phyloP scores from a whole-genome alignment of 1,139 yeast species.

The Suhomyces terraborum region DNA sequence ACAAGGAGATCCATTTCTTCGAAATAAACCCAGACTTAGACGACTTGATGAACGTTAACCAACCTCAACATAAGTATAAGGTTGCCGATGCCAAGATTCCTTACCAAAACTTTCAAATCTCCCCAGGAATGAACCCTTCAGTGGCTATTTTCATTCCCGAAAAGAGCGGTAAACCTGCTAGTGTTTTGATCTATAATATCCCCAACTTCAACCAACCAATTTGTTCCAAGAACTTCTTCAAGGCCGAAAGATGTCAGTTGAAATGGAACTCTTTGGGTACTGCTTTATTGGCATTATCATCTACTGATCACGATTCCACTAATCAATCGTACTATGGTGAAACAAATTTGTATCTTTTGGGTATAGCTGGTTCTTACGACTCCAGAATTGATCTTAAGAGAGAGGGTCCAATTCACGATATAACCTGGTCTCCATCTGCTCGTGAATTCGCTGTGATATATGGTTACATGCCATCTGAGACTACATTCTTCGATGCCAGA shows the following conservation, averaged over 20 bases:
- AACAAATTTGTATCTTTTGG: conserved; percentile 85
- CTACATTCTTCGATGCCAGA: conserved; percentile 91
- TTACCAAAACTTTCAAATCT: conserved; percentile 58
- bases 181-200: conserved; percentile 77
- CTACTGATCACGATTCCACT: conserved; percentile 93
- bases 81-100: conserved; percentile 58
- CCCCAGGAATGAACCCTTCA: conserved; percentile 92
- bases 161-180: conserved; percentile 81
- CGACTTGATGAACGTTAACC: conserved; percentile 36
- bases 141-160: conserved; percentile 92
- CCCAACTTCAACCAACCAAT: conserved; percentile 78
- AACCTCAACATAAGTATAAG: conserved; percentile 63
- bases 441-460: conserved; percentile 96
- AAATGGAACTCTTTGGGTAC: conserved; percentile 96
- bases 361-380: conserved; percentile 90
- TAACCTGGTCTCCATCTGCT: conserved; percentile 96
- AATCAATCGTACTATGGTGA: conserved; percentile 97
- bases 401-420: conserved; percentile 97
- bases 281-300: conserved; percentile 87
- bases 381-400: conserved; percentile 83
- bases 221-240: conserved; percentile 86
- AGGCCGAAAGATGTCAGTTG: conserved; percentile 90
- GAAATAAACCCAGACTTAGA: conserved; percentile 53
- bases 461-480: conserved; percentile 97
- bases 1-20: conserved; percentile 73